Percentiles rank a stretch among this genome's conserved stretches.
Conservation (phyloP, 495 filamentous ascomycete species). For the Aspergillus nidulans region DNA sequence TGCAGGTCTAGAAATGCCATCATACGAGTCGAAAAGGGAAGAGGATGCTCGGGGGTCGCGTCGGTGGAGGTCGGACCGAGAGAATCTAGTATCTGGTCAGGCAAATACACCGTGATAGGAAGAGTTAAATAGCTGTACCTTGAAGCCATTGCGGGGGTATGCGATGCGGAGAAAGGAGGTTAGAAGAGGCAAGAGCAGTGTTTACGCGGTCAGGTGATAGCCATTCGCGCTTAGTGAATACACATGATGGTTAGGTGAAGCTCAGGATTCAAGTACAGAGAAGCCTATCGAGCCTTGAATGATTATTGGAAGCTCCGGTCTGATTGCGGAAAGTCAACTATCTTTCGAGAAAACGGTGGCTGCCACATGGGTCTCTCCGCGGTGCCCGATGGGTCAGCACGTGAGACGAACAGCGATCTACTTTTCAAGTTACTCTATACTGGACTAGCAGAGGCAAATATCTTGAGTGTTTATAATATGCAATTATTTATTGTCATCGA, state of each 20-base stretch:
- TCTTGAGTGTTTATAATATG: neutral
- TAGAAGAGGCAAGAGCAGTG: neutral
- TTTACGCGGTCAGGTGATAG: neutral
- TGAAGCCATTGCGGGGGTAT: constrained; percentile 25
- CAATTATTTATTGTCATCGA: neutral
- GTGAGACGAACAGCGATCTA: neutral
- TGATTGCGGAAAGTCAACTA: neutral
- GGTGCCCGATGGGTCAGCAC: constrained; percentile 6
- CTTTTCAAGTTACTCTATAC: neutral
- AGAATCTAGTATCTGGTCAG: constrained; percentile 44
- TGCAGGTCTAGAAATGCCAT: constrained; percentile 52
- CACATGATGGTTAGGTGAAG: neutral
- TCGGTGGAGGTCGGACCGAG: constrained; percentile 44
- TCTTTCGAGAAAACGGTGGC: constrained; percentile 5
- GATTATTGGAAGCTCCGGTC: neutral
- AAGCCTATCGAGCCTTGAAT: neutral
- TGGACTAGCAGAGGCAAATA: neutral
- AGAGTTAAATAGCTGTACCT: constrained; percentile 25
- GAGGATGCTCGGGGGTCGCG: constrained; percentile 78
- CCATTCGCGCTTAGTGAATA: neutral
- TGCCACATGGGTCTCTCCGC: constrained; percentile 9
- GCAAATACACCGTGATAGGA: too few relatives aligned
- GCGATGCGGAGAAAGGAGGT: neutral
- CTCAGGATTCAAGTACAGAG: neutral
- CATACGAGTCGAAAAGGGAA: constrained; percentile 84